Evolutionary conservation across 495 filamentous ascomycete species (phyloP).

Genomic region (Lentithecium fluviatile): DNA sequence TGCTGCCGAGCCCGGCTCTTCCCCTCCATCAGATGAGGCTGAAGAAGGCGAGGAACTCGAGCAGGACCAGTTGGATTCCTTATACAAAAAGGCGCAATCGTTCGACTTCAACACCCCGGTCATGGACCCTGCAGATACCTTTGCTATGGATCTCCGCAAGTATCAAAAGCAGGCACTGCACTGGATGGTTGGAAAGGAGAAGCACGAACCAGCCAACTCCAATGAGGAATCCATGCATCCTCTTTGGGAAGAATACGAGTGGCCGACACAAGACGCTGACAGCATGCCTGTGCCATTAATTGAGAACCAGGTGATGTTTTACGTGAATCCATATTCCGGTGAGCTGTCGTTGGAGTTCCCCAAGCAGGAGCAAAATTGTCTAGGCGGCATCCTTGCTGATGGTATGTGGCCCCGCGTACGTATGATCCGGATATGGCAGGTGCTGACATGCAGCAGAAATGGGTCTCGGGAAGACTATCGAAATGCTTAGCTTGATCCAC

Average conservation of each 20-base stretch:
- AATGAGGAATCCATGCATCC: slow-evolving; percentile 85
- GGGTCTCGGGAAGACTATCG: slow-evolving; percentile 90
- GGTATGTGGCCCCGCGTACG: slow-evolving; percentile 60
- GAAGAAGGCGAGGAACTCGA: slow-evolving; percentile 88
- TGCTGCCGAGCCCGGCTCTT: slow-evolving; percentile 37
- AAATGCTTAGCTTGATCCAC: slow-evolving; percentile 94
- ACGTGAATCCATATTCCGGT: slow-evolving; percentile 94
- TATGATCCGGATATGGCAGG: neutral
- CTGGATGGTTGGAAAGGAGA: slow-evolving; percentile 96
- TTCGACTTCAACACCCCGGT: slow-evolving; percentile 93
- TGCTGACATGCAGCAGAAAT: slow-evolving; percentile 45
- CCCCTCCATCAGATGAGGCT: slow-evolving; percentile 61
- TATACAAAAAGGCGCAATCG: slow-evolving; percentile 94
- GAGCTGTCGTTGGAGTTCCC: slow-evolving; percentile 93
- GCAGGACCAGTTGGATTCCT: slow-evolving; percentile 87
- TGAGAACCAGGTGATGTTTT: slow-evolving; percentile 68
- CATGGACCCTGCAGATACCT: slow-evolving; percentile 75
- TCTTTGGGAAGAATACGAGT: slow-evolving; percentile 92
- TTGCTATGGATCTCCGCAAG: slow-evolving; percentile 78
- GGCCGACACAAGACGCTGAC: slow-evolving; percentile 86
- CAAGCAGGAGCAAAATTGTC: slow-evolving; percentile 87
- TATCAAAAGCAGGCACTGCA: slow-evolving; percentile 94
- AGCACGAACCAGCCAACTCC: slow-evolving; percentile 61
- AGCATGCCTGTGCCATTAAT: slow-evolving; percentile 68
- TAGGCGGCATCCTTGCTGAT: slow-evolving; percentile 91